Percentiles rank a stretch among this genome's conserved stretches.
Evolutionary conservation across 352 stramenopile species (phyloP).

Genomic region (Saprolegnia diclina): DNA sequence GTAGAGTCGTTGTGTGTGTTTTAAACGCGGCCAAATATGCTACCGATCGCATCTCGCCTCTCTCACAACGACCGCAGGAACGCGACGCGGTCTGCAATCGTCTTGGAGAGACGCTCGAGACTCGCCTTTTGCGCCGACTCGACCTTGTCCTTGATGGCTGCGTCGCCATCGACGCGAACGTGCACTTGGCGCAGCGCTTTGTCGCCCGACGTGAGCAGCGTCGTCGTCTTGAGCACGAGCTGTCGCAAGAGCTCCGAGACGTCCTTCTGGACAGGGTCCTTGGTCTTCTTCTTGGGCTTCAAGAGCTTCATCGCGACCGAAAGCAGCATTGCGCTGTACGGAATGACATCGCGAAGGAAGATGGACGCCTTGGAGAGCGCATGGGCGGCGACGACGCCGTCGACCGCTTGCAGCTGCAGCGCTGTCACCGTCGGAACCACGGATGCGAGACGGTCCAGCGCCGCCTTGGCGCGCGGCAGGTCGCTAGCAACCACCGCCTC

Average conservation of each 20-base stretch:
- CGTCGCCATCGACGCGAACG: neutral
- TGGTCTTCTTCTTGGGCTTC: slow-evolving; percentile 56
- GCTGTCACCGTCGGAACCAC: slow-evolving; percentile 1
- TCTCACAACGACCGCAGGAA: slow-evolving; percentile 22
- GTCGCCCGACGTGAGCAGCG: neutral
- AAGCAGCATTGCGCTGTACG: slow-evolving; percentile 49
- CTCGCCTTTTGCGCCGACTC: neutral
- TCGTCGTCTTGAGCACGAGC: neutral
- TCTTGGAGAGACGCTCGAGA: neutral
- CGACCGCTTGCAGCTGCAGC: slow-evolving; percentile 26
- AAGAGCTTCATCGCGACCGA: slow-evolving; percentile 38
- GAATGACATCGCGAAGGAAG: slow-evolving; percentile 50
- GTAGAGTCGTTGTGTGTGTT: neutral
- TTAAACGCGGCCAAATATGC: neutral
- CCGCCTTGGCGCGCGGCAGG: neutral
- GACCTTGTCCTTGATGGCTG: slow-evolving; percentile 16
- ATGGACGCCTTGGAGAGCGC: slow-evolving; percentile 47
- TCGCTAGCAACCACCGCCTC: neutral
- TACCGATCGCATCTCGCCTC: neutral
- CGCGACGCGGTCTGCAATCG: slow-evolving; percentile 4
- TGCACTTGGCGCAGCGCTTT: neutral
- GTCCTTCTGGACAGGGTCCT: slow-evolving; percentile 26
- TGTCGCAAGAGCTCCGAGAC: neutral
- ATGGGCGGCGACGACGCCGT: slow-evolving; percentile 40
- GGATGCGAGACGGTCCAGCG: neutral